A percentile compares a stretch with the other conserved stretches of the same genome.
phyloP scores from a whole-genome alignment of 148 eudicot species.

The Heliamphora exappendiculata region DNA sequence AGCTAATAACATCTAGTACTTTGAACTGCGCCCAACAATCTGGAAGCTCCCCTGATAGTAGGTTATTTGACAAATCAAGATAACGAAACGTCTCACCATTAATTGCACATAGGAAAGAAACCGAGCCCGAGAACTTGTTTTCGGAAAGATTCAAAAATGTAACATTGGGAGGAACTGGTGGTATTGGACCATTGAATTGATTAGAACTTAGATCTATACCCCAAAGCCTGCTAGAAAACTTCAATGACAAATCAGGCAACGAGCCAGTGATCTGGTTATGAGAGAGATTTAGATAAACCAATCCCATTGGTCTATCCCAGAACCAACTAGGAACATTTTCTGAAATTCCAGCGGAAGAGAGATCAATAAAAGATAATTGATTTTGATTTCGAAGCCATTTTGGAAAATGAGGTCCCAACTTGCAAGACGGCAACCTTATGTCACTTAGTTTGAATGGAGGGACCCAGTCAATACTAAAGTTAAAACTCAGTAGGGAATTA shows the following conservation, averaged over 20 bases:
- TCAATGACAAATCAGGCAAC: constrained; percentile 3
- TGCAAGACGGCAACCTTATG: neutral
- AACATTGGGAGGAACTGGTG: too few relatives aligned
- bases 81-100: too few relatives aligned
- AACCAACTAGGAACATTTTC: constrained; percentile 7
- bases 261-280: constrained; percentile 8
- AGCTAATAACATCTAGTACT: neutral
- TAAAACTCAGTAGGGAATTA: neutral
- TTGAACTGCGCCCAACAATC: constrained; percentile 5
- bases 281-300: constrained; percentile 11
- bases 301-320: neutral
- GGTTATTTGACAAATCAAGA: too few relatives aligned
- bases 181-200: too few relatives aligned
- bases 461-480: constrained; percentile 1
- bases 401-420: constrained; percentile 16
- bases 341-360: neutral
- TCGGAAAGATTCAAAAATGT: too few relatives aligned
- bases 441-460: constrained; percentile 14
- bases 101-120: too few relatives aligned
- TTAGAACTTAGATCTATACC: too few relatives aligned
- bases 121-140: too few relatives aligned
- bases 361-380: neutral
- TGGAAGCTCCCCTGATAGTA: too few relatives aligned
- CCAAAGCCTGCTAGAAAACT: too few relatives aligned
- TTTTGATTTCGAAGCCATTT: constrained; percentile 13